These are phyloP conservation scores for Citrus sinensis DNA, from an alignment of 345 rosid species.

Conservation along the genomic window DNA sequence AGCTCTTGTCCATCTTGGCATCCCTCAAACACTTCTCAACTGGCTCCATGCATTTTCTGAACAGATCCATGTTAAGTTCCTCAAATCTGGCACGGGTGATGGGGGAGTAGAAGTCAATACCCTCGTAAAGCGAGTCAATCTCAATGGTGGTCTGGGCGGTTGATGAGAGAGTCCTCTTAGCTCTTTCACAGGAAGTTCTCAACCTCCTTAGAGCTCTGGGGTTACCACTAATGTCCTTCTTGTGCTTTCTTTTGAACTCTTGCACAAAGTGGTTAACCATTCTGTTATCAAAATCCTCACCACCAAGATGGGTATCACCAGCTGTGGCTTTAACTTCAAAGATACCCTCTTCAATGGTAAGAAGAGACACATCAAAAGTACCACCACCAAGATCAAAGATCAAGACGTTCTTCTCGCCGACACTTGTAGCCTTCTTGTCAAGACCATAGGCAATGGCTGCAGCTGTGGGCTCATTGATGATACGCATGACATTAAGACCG, in stretches of 20 bases:
- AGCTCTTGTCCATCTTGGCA: constrained; percentile 76
- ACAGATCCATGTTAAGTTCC: constrained; percentile 73
- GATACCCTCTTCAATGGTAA: constrained; percentile 76
- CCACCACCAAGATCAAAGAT: constrained; percentile 85
- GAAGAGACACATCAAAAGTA: constrained; percentile 78
- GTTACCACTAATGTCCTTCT: constrained; percentile 66
- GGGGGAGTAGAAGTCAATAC: constrained; percentile 66
- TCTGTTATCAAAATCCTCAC: constrained; percentile 76
- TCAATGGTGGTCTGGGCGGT: constrained; percentile 74
- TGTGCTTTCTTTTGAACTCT: constrained; percentile 68
- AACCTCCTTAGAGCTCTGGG: constrained; percentile 79
- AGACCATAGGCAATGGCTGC: constrained; percentile 86
- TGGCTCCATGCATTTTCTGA: constrained; percentile 72
- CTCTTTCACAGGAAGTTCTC: constrained; percentile 72
- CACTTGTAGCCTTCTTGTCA: constrained; percentile 74
- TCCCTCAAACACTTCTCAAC: constrained; percentile 67
- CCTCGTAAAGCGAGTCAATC: constrained; percentile 70
- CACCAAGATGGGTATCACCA: constrained; percentile 79
- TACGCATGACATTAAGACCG: constrained; percentile 71
- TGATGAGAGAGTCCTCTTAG: constrained; percentile 66
- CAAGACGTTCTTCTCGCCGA: constrained; percentile 70
- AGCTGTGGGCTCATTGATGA: constrained; percentile 75
- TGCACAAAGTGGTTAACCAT: constrained; percentile 79
- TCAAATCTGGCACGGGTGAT: constrained; percentile 69
- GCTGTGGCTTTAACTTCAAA: constrained; percentile 80